Base-by-base conservation (phyloP, 805 yeast species). In the Saccharomycopsis synnaedendra region DNA sequence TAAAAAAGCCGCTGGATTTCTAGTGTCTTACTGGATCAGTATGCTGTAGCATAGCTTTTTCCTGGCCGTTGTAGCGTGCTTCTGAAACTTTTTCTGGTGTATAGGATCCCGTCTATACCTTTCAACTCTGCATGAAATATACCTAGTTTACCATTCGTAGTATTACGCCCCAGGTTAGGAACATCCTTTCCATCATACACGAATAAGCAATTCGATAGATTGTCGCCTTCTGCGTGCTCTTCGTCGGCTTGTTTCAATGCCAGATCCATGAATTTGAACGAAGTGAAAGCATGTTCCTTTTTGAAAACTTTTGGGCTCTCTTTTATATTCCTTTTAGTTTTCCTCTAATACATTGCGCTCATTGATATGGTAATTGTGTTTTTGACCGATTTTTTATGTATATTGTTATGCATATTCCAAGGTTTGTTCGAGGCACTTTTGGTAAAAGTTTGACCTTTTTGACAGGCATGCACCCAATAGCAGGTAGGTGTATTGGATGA, bases 51-150 rank as follows among this genome's bases (percentile, higher is more conserved):
- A 19, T 19, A 19, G 62, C 81, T 81, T 60, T 89, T 89, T 28
- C 73, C 67, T 56, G 84, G 77, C 3, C 94, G 89, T 29, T 64
- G 72, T 0, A 97, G 98, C 1, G 97, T 95, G 41, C 79, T 75
- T 32, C 76, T 81, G 63, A 93, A 93, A 59, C 88, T 94, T 59
- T 76, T 80, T 5, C 89, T 74, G 61, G 72, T 67, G 35, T 57
- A 54, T 53, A 81, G 71, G 8, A 63, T 73, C 32, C 64, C 60
- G 41, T 78, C 78, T 10, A 87, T 80, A 0, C 90, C 96, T 49
- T 82, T 71, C 55, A 93, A 83, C 62, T 90, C 98, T 1, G 98
- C 97, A 62, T 90, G 98, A 39, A 84, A 72, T 2, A 90, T 85
- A 1, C 97, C 97, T 54, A 86, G 82, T 29, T 94, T 80, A 29